Base-by-base conservation (phyloP, 129 eudicot genomes). In the Escallonia rubra region DNA sequence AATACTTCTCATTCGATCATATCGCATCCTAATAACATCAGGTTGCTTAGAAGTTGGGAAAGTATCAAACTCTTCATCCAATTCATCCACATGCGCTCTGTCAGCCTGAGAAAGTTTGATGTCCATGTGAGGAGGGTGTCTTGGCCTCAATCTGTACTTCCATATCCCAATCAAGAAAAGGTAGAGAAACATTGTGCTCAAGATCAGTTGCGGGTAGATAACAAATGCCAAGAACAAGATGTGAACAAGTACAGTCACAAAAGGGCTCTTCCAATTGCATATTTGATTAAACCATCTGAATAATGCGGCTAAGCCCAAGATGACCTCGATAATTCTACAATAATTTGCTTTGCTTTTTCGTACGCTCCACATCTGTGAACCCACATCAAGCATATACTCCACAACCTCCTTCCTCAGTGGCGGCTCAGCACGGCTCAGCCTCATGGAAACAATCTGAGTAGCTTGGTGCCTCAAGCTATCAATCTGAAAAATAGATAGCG, bases 311-410 rank as follows among this genome's bases (percentile, higher is more conserved):
- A 79, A 45, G 43, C 74, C 64, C 42, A 67, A 52, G 4, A 83
- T 43, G 11, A 83, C 66, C 11, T 58, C 57, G 34, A 75, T 72
- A 3, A 83, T 72, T 47, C 82, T 71, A 61, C 8, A 79, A 64
- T 74, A 75, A 65, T 75, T 79, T 14, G 88, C 88, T 74, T 79
- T 83, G 72, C 88, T 79, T 50, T 78, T 76, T 62, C 88, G 70
- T 43, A 83, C 70, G 45, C 88, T 83, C 88, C 88, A 83, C 81
- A 76, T 68, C 44, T 79, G 75, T 34, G 84, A 83, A n/a, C 84
- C 81, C 49, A 82, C 84, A 42, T 82, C 87, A 40, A 82, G 80
- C 87, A 82, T 82, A 57, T 67, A 82, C 38, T 82, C 87, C 8
- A 82, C 87, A 3, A 75, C 81, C 64, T 82, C 87, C 46, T 75